Percentiles rank a stretch among this genome's conserved stretches.
Conservation (phyloP, 225 moss, liverwort and hornwort genomes). For the Polytrichum commune region DNA sequence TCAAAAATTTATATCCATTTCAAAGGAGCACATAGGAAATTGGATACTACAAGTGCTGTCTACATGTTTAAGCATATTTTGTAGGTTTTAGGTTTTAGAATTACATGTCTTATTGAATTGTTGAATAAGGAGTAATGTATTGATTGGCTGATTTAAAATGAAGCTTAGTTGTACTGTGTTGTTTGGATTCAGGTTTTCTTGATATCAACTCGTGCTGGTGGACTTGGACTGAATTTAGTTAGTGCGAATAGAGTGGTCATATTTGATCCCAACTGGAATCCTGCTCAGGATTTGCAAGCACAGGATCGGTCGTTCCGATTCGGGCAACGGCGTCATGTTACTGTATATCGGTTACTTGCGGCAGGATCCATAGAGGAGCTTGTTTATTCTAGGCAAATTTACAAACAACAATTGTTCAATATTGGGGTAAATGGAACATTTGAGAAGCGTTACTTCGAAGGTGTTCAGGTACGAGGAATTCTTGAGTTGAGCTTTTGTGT, state of each 20-base stretch:
- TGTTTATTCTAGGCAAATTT: conserved; percentile 91
- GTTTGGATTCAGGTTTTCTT: conserved; percentile 69
- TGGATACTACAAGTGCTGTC: too few species aligned
- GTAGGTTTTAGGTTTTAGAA: too few species aligned
- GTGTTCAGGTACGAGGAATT: conserved; percentile 69
- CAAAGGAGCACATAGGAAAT: too few species aligned
- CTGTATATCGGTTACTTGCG: conserved; percentile 84
- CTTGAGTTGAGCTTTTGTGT: background rate
- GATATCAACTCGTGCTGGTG: conserved; percentile 91
- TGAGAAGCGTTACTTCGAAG: conserved; percentile 98
- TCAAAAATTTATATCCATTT: too few species aligned
- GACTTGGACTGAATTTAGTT: conserved; percentile 88
- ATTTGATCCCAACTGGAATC: conserved; percentile 98
- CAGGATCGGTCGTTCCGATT: conserved; percentile 96
- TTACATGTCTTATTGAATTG: too few species aligned
- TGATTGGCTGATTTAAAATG: too few species aligned
- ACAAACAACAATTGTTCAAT: conserved; percentile 96
- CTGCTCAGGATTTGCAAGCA: conserved; percentile 94
- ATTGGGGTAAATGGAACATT: conserved; percentile 77
- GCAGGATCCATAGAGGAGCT: conserved; percentile 93
- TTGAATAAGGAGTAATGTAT: too few species aligned
- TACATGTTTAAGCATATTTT: too few species aligned
- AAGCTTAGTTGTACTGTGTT: background rate
- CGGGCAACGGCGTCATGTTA: conserved; percentile 86
- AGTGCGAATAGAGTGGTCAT: conserved; percentile 97